A percentile compares a stretch with the other conserved stretches of the same genome.
These are phyloP conservation scores for Endocalyx cinctus DNA, from an alignment of 2,329 filamentous ascomycete genomes.

Conservation along the genomic window DNA sequence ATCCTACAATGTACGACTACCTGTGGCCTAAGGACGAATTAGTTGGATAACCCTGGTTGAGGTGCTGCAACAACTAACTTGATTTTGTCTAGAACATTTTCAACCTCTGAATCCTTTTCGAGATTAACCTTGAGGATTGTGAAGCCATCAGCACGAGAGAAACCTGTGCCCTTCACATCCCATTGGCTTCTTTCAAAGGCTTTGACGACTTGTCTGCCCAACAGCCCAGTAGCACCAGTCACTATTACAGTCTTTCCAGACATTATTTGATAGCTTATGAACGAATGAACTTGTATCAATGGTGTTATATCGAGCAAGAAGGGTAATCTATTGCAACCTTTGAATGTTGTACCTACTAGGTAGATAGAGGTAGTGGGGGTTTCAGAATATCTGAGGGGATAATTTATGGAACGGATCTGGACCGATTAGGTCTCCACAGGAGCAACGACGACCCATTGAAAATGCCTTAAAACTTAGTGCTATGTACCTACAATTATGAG, in stretches of 20 bases:
- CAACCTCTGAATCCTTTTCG: slow-evolving; percentile 40
- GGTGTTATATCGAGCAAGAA: no score
- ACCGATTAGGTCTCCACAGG: no score
- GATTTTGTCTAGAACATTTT: slow-evolving; percentile 45
- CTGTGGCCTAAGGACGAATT: slow-evolving; percentile 51
- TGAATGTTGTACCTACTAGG: no score
- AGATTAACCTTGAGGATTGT: slow-evolving; percentile 60
- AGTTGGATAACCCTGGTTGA: neutral
- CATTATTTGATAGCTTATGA: no score
- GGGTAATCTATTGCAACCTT: no score
- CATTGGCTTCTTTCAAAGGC: slow-evolving; percentile 66
- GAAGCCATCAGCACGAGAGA: slow-evolving; percentile 67
- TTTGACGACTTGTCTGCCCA: slow-evolving; percentile 73
- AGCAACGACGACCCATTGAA: no score
- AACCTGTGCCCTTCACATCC: slow-evolving; percentile 67
- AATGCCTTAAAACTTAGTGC: no score
- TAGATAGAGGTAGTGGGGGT: no score
- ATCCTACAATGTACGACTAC: slow-evolving; percentile 76
- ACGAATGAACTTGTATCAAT: no score
- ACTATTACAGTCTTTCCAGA: slow-evolving; percentile 57
- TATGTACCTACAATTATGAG: no score
- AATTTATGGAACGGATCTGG: no score
- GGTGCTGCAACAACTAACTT: slow-evolving; percentile 40
- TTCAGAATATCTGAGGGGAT: no score
- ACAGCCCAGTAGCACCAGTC: slow-evolving; percentile 79